Percentiles rank a stretch among this genome's conserved stretches.
phyloP scores from a whole-genome alignment of 768 basidiomycete genomes.

The Pleurotus giganteus region DNA sequence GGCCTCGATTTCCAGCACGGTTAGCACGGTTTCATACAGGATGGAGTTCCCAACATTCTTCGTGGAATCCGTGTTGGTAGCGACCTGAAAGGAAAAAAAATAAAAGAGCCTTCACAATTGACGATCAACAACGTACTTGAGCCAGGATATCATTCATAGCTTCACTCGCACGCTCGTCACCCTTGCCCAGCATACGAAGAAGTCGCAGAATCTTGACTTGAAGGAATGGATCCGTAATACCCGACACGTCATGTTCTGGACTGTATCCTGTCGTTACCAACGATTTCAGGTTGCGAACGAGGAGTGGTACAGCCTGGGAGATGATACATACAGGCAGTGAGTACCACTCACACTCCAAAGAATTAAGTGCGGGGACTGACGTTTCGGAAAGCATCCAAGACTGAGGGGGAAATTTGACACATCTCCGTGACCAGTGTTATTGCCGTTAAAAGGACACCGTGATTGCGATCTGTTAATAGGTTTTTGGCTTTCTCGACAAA shows the following conservation, averaged over 20 bases:
- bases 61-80: constrained; percentile 96
- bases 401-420: constrained; percentile 73
- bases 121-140: constrained; percentile 50
- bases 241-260: constrained; percentile 98
- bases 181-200: constrained; percentile 82
- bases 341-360: not conserved
- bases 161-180: constrained; percentile 85
- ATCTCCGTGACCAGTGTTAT: constrained; percentile 95
- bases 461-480: constrained; percentile 92
- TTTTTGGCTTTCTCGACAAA: constrained; percentile 86
- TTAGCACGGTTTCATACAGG: constrained; percentile 94
- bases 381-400: constrained; percentile 85
- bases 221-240: constrained; percentile 95
- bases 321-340: not conserved
- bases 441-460: constrained; percentile 92
- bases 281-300: constrained; percentile 94
- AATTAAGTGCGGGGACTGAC: constrained; percentile 41
- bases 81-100: constrained; percentile 56
- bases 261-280: constrained; percentile 96
- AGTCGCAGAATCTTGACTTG: constrained; percentile 92
- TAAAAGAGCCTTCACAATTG: not conserved
- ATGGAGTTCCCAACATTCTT: constrained; percentile 99
- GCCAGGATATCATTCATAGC: constrained; percentile 98
- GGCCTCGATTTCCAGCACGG: constrained; percentile 95
- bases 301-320: constrained; percentile 79